Evolutionary conservation across 805 yeast species (phyloP).

Genomic region (Ogataea angusta): DNA sequence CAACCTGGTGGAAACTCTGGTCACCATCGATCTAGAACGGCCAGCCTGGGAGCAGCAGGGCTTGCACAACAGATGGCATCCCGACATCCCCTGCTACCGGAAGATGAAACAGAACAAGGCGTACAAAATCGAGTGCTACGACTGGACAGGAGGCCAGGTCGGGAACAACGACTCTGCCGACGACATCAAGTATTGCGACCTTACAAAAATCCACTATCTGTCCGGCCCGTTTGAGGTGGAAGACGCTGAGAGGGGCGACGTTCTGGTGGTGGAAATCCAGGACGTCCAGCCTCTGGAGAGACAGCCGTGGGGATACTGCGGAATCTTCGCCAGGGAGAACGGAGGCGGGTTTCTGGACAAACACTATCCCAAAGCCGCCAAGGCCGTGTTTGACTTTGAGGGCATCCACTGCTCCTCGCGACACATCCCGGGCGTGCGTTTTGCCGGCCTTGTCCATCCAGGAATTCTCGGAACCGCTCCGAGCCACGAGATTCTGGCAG

Average conservation of each 20-base stretch:
- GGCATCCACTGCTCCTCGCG: constrained; percentile 49
- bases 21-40: constrained; percentile 39
- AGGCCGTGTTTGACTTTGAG: constrained; percentile 51
- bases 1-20: constrained; percentile 36
- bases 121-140: constrained; percentile 48
- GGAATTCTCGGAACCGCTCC: constrained; percentile 53
- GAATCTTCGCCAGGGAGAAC: constrained; percentile 44
- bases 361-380: constrained; percentile 49
- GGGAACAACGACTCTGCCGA: constrained; percentile 46
- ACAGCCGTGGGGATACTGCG: constrained; percentile 54
- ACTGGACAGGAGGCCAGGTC: constrained; percentile 55
- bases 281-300: constrained; percentile 51
- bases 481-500: constrained; percentile 38
- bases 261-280: constrained; percentile 46
- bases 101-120: constrained; percentile 41
- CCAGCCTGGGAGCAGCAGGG: constrained; percentile 47
- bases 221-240: constrained; percentile 47
- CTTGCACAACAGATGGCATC: constrained; percentile 53
- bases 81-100: constrained; percentile 43
- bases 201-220: constrained; percentile 44
- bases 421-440: constrained; percentile 48
- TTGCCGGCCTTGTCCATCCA: constrained; percentile 50
- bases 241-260: constrained; percentile 47
- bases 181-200: constrained; percentile 44
- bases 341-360: constrained; percentile 51